Evolutionary conservation across 2,329 filamentous ascomycete species (phyloP).

Genomic region (Dendrostoma leiphaemia): DNA sequence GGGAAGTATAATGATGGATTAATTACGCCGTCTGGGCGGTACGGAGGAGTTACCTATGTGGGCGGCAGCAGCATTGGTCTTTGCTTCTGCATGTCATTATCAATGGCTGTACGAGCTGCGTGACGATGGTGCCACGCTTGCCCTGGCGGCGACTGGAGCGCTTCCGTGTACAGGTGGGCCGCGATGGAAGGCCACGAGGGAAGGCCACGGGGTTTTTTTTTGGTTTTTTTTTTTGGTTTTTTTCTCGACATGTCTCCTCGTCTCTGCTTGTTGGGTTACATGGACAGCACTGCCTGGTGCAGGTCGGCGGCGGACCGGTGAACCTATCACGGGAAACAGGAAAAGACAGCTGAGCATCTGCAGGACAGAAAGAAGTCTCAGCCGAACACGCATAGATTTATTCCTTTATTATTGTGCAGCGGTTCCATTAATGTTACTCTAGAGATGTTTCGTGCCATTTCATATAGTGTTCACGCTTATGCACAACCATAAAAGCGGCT

Average conservation of each 20-base stretch:
- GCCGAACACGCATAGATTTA: not conserved
- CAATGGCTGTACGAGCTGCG: not conserved
- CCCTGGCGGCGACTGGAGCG: not conserved
- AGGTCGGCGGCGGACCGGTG: not conserved
- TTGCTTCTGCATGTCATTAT: not conserved
- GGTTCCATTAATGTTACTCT: too few species aligned
- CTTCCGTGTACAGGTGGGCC: not conserved
- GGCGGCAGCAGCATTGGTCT: too few species aligned
- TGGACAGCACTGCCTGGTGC: not conserved
- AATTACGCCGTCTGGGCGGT: not conserved
- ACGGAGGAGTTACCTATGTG: too few species aligned
- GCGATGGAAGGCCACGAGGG: too few species aligned
- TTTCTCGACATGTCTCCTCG: too few species aligned
- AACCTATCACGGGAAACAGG: not conserved
- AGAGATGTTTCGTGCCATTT: too few species aligned
- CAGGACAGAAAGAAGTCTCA: not conserved
- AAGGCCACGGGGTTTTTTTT: too few species aligned
- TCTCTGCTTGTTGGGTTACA: too few species aligned
- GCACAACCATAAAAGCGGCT: too few species aligned
- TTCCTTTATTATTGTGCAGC: not conserved
- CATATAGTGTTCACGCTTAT: too few species aligned
- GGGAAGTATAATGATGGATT: not conserved
- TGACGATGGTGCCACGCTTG: not conserved
- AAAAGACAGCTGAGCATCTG: not conserved
- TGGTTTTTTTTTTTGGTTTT: too few species aligned